Evolutionary conservation across 805 yeast species (phyloP), one percentile per base, ranked within the genome.

Genomic region (Nakazawaea ambrosiae): DNA sequence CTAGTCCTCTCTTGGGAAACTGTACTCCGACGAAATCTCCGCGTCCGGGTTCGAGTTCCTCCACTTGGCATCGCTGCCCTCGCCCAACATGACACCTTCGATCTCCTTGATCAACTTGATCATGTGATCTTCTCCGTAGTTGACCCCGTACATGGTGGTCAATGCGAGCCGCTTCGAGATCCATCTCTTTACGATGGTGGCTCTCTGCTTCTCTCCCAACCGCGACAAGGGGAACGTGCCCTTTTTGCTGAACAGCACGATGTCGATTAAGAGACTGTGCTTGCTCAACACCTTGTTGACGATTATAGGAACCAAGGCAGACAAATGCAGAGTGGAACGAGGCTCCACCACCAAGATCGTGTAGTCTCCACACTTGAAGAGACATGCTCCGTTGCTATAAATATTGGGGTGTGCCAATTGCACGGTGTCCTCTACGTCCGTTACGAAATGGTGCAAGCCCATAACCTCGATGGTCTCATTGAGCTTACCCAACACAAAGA

Each of bases 361-460:
- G 49, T 82, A 75, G 14, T 87, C 90, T 7, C 88, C 89, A 27
- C 89, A 79, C 53, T 84, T 88, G 57, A 87, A 81, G 1, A 88
- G 70, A 49, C 88, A 79, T 22, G 80, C 60, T 1, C 61, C 58
- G 3, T 60, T 57, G n/a, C 54, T 45, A 15, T 49, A 49, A 18
- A 78, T 65, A n/a, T 63, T 58, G 11, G 60, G 43, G 45, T 73
- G 75, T 4, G 68, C 58, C 33, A 65, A 52, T 53, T 77, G 78
- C 34, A 89, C 66, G 39, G 92, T 69, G 41, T 66, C 42, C 59
- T 78, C 98, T 38, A 92, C 72, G 56, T 92, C 98, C 18, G 67
- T 61, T 1, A 94, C 94, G 65, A 92, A 90, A 55, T 87, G 95
- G 49, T 85, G 88, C 50, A 92, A 63, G 0, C 99, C 99, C 64